A percentile compares a stretch with the other conserved stretches of the same genome.
These are phyloP conservation scores for Coemansia aciculifera DNA, from an alignment of 192 early-diverging fungal genomes.

Conservation along the genomic window DNA sequence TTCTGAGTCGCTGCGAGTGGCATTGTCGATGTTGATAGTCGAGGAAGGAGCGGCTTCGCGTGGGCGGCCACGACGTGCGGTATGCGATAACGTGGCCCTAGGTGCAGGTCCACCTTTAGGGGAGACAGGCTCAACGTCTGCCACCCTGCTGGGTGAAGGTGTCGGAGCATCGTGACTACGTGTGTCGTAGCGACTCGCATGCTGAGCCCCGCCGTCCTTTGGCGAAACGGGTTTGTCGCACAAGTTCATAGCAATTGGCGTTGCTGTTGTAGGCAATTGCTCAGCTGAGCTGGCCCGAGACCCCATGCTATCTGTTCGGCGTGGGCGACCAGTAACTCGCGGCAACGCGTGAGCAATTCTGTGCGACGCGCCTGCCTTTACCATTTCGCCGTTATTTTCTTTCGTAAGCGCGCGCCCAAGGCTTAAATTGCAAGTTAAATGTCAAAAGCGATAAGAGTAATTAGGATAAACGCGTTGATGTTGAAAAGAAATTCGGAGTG, in stretches of 20 bases:
- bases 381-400: neutral
- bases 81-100: neutral
- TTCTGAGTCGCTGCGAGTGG: neutral
- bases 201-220: neutral
- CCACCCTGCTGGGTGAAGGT: neutral
- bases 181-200: neutral
- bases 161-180: neutral
- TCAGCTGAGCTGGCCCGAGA: neutral
- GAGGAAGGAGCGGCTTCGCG: neutral
- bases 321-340: neutral
- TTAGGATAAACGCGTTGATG: neutral
- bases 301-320: conserved; percentile 3
- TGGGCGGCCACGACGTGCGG: neutral
- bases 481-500: neutral
- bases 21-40: too few relatives aligned
- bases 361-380: neutral
- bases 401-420: neutral
- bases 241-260: neutral
- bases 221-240: neutral
- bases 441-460: neutral
- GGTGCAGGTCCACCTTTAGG: neutral
- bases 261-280: neutral
- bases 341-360: conserved; percentile 7
- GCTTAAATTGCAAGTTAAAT: neutral
- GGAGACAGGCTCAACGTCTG: neutral